These are phyloP conservation scores for Penicillium sp. DNA, from an alignment of 2,329 filamentous ascomycete genomes.

Conservation along the genomic window DNA sequence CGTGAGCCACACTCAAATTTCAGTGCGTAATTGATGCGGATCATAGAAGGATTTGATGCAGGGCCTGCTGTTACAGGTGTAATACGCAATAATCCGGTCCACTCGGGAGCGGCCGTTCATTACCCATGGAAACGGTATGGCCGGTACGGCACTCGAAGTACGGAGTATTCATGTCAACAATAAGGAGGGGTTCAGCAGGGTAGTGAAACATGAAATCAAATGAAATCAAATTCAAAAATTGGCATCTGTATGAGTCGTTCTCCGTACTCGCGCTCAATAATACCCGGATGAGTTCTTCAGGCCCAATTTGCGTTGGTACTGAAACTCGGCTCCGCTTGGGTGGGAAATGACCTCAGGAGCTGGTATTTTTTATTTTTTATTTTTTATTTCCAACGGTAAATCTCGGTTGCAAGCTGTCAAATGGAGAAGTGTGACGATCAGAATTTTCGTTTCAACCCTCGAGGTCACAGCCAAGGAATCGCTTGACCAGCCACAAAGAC, in stretches of 20 bases:
- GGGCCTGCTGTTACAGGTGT: neutral
- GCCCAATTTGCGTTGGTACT: neutral
- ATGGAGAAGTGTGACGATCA: neutral
- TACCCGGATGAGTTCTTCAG: neutral
- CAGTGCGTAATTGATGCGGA: neutral
- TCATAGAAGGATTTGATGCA: neutral
- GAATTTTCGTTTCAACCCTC: neutral
- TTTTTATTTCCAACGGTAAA: neutral
- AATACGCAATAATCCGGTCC: slow-evolving; percentile 4
- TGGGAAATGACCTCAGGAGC: slow-evolving; percentile 3
- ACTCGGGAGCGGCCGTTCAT: slow-evolving; percentile 17
- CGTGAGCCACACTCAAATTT: neutral
- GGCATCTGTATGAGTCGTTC: too few relatives aligned
- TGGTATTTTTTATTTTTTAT: neutral
- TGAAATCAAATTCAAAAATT: too few relatives aligned
- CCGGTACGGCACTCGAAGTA: neutral
- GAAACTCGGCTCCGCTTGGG: slow-evolving; percentile 1
- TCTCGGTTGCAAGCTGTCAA: neutral
- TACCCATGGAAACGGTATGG: slow-evolving; percentile 5
- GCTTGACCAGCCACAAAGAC: slow-evolving; percentile 1
- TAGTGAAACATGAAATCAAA: too few relatives aligned
- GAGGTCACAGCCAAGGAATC: slow-evolving; percentile 4
- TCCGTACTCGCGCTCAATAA: too few relatives aligned
- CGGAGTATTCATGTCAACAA: neutral
- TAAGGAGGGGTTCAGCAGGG: neutral